A percentile compares a stretch with the other conserved stretches of the same genome.
Conservation (phyloP, 352 stramenopile species). For the Phytophthora syringae region DNA sequence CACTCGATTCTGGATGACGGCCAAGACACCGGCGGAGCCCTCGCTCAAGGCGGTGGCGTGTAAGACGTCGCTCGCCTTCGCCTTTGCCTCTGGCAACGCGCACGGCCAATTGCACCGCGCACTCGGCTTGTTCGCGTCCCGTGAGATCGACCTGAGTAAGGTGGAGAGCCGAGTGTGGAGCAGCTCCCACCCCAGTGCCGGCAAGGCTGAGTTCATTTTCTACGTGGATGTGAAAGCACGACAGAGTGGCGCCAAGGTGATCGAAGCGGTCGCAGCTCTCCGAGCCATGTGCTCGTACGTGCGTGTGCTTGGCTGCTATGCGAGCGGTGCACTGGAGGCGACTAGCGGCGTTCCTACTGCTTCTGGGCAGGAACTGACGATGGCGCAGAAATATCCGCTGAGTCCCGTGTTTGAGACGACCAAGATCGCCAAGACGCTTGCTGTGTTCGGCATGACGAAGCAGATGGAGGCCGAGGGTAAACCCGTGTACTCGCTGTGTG, state of each 20-base stretch:
- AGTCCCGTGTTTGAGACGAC: slow-evolving; percentile 86
- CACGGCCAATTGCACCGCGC: slow-evolving; percentile 68
- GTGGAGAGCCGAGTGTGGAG: slow-evolving; percentile 75
- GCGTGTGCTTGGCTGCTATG: slow-evolving; percentile 81
- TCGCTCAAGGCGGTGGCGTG: slow-evolving; percentile 35
- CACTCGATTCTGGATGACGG: slow-evolving; percentile 91
- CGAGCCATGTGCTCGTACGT: slow-evolving; percentile 82
- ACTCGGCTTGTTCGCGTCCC: slow-evolving; percentile 66
- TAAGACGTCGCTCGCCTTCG: too few relatives aligned
- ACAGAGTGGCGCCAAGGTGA: slow-evolving; percentile 59
- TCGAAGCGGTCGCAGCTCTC: slow-evolving; percentile 81
- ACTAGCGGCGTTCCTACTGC: background rate
- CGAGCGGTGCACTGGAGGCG: too few relatives aligned
- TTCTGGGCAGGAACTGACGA: slow-evolving; percentile 24
- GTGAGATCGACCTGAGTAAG: slow-evolving; percentile 72
- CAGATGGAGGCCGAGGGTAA: slow-evolving; percentile 94
- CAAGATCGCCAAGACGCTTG: slow-evolving; percentile 90
- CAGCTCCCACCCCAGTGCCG: too few relatives aligned
- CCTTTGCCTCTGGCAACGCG: slow-evolving; percentile 68
- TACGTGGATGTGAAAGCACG: too few relatives aligned
- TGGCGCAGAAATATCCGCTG: slow-evolving; percentile 67
- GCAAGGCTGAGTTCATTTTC: too few relatives aligned
- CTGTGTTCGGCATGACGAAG: slow-evolving; percentile 95
- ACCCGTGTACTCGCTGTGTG: slow-evolving; percentile 91
- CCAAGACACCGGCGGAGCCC: slow-evolving; percentile 48